Evolutionary conservation across 768 basidiomycete genomes (phyloP).

Genomic region (Mycena venus): DNA sequence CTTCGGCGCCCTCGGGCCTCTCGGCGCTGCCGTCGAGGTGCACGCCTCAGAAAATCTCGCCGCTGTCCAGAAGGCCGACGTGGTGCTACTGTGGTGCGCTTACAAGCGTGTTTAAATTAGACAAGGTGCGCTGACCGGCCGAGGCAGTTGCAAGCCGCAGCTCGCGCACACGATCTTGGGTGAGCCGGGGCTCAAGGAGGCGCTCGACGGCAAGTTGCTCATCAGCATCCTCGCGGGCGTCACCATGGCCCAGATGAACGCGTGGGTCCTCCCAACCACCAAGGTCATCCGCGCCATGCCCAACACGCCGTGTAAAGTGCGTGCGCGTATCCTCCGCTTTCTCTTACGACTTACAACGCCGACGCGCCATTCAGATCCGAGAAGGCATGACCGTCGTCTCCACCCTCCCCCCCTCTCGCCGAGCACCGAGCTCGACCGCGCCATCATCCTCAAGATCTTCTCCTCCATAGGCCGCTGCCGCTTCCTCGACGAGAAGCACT

Average conservation of each 20-base stretch:
- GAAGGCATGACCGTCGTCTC: slow-evolving; percentile 99
- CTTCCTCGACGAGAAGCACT: slow-evolving; percentile 98
- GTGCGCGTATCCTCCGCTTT: slow-evolving; percentile 33
- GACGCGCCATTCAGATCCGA: too few relatives aligned
- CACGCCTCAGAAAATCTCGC: slow-evolving; percentile 76
- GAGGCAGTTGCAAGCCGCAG: slow-evolving; percentile 96
- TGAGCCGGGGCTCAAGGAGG: slow-evolving; percentile 83
- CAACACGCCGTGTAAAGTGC: slow-evolving; percentile 95
- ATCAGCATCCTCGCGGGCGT: slow-evolving; percentile 99
- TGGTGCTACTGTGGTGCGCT: slow-evolving; percentile 88
- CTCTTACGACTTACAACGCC: too few relatives aligned
- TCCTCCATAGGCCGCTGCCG: slow-evolving; percentile 96
- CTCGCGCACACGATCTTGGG: slow-evolving; percentile 80
- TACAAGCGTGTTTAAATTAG: too few relatives aligned
- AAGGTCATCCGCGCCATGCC: slow-evolving; percentile 97
- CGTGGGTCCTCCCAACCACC: slow-evolving; percentile 82
- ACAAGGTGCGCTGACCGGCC: not conserved
- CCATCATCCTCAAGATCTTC: slow-evolving; percentile 92
- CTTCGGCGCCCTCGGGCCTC: slow-evolving; percentile 70
- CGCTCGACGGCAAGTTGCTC: slow-evolving; percentile 89
- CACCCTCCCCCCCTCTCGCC: slow-evolving; percentile 68
- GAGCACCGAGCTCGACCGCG: slow-evolving; percentile 70
- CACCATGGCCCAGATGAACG: slow-evolving; percentile 83
- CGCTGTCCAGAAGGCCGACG: slow-evolving; percentile 82
- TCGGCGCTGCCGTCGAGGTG: slow-evolving; percentile 80